These are phyloP conservation scores for Limonium bicolor DNA, from an alignment of 148 eudicot genomes.

Conservation along the genomic window DNA sequence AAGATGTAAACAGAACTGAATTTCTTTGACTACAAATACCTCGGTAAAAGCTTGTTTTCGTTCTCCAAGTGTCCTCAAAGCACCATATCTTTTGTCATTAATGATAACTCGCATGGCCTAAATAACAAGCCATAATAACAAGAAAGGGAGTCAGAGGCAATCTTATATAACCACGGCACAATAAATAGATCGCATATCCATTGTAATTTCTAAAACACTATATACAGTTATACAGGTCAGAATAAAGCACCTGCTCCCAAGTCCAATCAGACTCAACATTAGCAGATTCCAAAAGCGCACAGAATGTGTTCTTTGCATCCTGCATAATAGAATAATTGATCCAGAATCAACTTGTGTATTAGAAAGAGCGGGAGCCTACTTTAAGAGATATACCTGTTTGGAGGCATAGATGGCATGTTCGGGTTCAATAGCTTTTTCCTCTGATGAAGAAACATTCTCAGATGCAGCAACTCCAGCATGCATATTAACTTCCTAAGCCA, in stretches of 20 bases:
- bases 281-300: slow-evolving; percentile 66
- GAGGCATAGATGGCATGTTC: slow-evolving; percentile 49
- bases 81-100: slow-evolving; percentile 85
- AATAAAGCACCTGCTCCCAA: slow-evolving; percentile 96
- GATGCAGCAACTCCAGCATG: slow-evolving; percentile 21
- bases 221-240: background rate
- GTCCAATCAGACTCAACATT: slow-evolving; percentile 87
- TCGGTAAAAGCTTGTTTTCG: slow-evolving; percentile 86
- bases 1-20: background rate
- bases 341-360: background rate
- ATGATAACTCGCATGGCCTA: slow-evolving; percentile 88
- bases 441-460: slow-evolving; percentile 21
- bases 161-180: no score
- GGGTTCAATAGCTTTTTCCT: slow-evolving; percentile 37
- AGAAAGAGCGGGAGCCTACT: background rate
- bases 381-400: slow-evolving; percentile 47
- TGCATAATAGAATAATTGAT: slow-evolving; percentile 11
- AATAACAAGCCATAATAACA: background rate
- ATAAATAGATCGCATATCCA: background rate
- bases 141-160: no score
- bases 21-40: slow-evolving; percentile 20
- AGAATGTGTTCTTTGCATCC: slow-evolving; percentile 91
- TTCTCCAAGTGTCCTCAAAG: slow-evolving; percentile 75
- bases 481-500: slow-evolving; percentile 40
- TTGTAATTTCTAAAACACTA: no score